Base-by-base conservation (phyloP, 139 green algal genomes). In the Eudorina sp. region DNA sequence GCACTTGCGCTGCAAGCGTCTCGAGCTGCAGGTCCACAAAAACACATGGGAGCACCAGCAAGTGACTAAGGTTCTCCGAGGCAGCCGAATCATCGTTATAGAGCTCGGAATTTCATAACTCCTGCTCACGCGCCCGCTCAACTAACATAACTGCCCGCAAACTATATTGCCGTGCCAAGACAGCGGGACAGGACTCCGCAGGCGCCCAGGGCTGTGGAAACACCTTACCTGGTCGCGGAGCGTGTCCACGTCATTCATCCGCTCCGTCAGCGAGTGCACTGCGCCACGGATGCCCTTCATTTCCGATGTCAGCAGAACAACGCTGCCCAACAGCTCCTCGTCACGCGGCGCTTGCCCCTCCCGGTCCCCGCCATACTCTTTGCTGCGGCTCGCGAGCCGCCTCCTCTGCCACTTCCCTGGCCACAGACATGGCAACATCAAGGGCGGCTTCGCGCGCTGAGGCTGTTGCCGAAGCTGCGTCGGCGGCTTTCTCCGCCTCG, bases 221-320 rank as follows among this genome's bases (percentile, higher is more conserved):
- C n/a, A n/a, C 19, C 41, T 21, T 58, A 86, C 80, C 80, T 86
- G 80, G 80, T 86, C 80, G 0, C 80, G 41, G 13, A 86, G 43
- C 8, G 4, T 36, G n/a, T 76, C 80, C 41, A 76, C 41, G 29
- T 86, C 80, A 14, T 73, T 62, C 18, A 86, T 36, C 16, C 60
- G 11, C 1, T 46, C 55, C 1, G 41, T 36, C 11, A 86, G 27
- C 3, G 43, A 53, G 4, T 19, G n/a, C 18, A 86, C 14, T 27
- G 29, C n/a, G 21, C 18, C 14, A 1, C n/a, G 41, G 34, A 86
- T 43, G 6, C 62, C 43, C 43, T 46, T 46, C 0, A 64, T 7
- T 9, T 69, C 78, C 3, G 40, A 25, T 7, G 29, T n/a, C 25
- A 84, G 23, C 53, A 2, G 11, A 53, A 31, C 14, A 34, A 60